phyloP scores from a whole-genome alignment of 2,329 filamentous ascomycete species.

The Talaromyces sp. region DNA sequence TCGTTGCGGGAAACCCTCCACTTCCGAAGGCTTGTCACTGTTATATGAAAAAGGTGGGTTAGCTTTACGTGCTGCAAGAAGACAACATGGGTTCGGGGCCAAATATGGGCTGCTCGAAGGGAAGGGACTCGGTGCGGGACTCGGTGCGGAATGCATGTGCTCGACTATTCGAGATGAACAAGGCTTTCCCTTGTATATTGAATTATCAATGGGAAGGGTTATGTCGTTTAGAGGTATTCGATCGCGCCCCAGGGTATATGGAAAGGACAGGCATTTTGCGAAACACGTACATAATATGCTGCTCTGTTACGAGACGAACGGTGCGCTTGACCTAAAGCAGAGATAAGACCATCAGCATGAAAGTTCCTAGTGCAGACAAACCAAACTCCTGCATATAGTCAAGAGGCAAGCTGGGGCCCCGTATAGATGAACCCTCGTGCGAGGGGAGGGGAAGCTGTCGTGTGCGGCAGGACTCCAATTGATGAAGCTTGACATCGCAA shows the following conservation, averaged over 20 bases:
- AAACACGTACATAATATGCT: conserved; percentile 76
- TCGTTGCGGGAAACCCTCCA: conserved; percentile 90
- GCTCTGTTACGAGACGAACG: conserved; percentile 91
- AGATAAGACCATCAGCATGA: conserved; percentile 21
- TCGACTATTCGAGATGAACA: too few relatives aligned
- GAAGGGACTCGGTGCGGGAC: neutral
- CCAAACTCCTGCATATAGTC: too few relatives aligned
- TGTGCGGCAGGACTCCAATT: neutral
- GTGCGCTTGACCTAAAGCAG: conserved; percentile 70
- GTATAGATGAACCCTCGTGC: too few relatives aligned
- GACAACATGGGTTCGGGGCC: neutral
- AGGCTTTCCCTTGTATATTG: neutral
- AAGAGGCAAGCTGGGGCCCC: too few relatives aligned
- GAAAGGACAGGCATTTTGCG: conserved; percentile 8
- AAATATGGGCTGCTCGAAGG: neutral
- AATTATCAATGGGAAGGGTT: neutral
- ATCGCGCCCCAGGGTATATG: neutral
- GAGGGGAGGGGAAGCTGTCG: too few relatives aligned
- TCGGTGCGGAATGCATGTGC: neutral
- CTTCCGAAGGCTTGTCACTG: conserved; percentile 77
- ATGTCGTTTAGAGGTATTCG: neutral
- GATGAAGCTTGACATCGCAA: neutral
- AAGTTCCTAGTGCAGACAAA: too few relatives aligned
- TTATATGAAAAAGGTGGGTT: conserved; percentile 14
- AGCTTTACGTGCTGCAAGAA: neutral